Conservation (phyloP, 2,329 filamentous ascomycete genomes). For the Pseudogymnoascus sp. region DNA sequence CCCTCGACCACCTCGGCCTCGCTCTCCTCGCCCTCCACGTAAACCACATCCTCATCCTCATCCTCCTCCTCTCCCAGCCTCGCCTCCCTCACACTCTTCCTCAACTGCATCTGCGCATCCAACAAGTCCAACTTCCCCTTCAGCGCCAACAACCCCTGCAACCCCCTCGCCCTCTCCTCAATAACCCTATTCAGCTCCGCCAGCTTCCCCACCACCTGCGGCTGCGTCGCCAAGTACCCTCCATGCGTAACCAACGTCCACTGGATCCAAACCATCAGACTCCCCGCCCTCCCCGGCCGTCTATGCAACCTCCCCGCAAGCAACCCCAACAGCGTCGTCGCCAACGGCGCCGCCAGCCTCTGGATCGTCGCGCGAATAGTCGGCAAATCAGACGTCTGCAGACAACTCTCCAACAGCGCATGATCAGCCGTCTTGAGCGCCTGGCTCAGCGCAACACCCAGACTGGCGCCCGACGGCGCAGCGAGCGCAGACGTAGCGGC, state of each 20-base stretch:
- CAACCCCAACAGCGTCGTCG: constrained; percentile 70
- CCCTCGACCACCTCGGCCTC: constrained; percentile 52
- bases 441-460: constrained; percentile 88
- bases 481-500: constrained; percentile 14
- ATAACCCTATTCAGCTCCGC: constrained; percentile 77
- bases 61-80: constrained; percentile 34
- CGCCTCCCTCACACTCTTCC: constrained; percentile 57
- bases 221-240: constrained; percentile 78
- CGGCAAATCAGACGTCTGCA: constrained; percentile 68
- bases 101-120: constrained; percentile 77
- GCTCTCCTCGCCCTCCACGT: constrained; percentile 69
- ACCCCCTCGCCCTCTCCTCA: constrained; percentile 73
- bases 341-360: constrained; percentile 77
- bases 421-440: constrained; percentile 88
- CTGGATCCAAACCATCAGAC: constrained; percentile 90
- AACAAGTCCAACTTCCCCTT: constrained; percentile 96
- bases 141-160: constrained; percentile 75
- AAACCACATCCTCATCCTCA: constrained; percentile 60
- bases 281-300: constrained; percentile 80
- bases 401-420: constrained; percentile 83
- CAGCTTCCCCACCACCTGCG: constrained; percentile 73
- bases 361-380: constrained; percentile 86
- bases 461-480: constrained; percentile 65
- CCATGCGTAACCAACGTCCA: constrained; percentile 91
- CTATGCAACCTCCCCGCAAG: constrained; percentile 81